These are phyloP conservation scores for Neurospora tetraspora DNA, from an alignment of 495 filamentous ascomycete genomes.

Conservation along the genomic window DNA sequence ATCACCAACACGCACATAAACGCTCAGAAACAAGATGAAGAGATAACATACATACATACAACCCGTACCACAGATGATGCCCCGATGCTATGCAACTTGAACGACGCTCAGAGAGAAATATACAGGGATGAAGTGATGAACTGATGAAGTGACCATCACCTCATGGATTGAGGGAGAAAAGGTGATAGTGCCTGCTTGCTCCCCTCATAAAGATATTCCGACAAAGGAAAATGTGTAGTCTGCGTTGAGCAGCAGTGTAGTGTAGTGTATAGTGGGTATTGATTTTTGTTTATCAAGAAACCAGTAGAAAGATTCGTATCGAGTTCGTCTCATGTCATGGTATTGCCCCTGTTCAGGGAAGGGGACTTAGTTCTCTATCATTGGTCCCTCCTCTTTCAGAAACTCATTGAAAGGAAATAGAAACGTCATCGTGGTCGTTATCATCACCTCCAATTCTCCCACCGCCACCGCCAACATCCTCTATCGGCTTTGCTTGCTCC, in stretches of 20 bases:
- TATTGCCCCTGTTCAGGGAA: not conserved
- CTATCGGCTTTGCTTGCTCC: not conserved
- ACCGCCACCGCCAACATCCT: not conserved
- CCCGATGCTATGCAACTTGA: not conserved
- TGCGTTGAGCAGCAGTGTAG: not conserved
- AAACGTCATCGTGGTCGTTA: not conserved
- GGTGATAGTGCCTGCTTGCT: not conserved
- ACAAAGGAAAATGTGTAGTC: not conserved
- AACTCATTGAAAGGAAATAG: not conserved
- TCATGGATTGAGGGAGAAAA: too few relatives aligned
- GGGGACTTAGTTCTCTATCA: not conserved
- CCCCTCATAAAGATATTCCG: not conserved
- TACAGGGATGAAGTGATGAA: not conserved
- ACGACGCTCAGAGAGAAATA: not conserved
- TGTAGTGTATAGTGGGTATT: not conserved
- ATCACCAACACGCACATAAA: not conserved
- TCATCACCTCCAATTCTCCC: not conserved
- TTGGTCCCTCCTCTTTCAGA: not conserved
- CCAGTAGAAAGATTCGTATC: not conserved
- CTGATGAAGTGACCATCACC: not conserved
- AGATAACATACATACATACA: not conserved
- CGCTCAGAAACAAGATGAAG: not conserved
- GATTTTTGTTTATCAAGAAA: not conserved
- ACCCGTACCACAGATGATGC: not conserved
- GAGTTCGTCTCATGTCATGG: not conserved